Conservation (phyloP, 2,329 filamentous ascomycete genomes). For the Clarireedia homoeocarpa region DNA sequence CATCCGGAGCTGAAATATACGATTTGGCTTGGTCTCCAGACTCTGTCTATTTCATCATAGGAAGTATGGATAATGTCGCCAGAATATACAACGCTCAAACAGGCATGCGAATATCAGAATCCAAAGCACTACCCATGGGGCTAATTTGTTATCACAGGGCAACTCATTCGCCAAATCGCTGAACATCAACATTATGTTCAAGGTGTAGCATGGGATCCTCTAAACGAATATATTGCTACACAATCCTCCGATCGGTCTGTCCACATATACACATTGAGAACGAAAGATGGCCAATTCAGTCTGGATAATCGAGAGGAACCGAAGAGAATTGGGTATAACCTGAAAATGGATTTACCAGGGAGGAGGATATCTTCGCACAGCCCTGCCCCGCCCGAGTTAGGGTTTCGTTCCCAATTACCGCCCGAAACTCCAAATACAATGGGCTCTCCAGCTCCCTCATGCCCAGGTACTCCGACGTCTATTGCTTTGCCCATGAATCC, state of each 20-base stretch:
- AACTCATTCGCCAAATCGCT: constrained; percentile 81
- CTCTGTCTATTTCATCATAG: constrained; percentile 90
- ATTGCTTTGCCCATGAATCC: constrained; percentile 93
- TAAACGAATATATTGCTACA: constrained; percentile 96
- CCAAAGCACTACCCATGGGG: too few species aligned
- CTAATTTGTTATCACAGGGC: constrained; percentile 33
- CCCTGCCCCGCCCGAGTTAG: constrained; percentile 79
- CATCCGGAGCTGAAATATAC: constrained; percentile 92
- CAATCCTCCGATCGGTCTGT: constrained; percentile 97
- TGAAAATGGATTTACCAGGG: constrained; percentile 82
- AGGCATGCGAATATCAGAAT: constrained; percentile 43
- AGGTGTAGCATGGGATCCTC: constrained; percentile 94
- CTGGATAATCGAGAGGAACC: constrained; percentile 57
- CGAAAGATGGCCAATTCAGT: constrained; percentile 92
- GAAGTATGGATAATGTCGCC: constrained; percentile 98
- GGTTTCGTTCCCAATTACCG: constrained; percentile 56
- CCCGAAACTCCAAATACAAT: constrained; percentile 47
- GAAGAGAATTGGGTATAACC: constrained; percentile 69
- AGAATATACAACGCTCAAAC: constrained; percentile 93
- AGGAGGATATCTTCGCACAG: constrained; percentile 86
- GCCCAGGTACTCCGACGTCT: constrained; percentile 87
- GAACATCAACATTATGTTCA: constrained; percentile 98
- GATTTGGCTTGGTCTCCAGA: constrained; percentile 99
- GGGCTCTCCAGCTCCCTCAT: constrained; percentile 81
- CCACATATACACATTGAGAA: constrained; percentile 93